phyloP scores from a whole-genome alignment of 2,329 filamentous ascomycete species.

The Salinomyces thailandicus region DNA sequence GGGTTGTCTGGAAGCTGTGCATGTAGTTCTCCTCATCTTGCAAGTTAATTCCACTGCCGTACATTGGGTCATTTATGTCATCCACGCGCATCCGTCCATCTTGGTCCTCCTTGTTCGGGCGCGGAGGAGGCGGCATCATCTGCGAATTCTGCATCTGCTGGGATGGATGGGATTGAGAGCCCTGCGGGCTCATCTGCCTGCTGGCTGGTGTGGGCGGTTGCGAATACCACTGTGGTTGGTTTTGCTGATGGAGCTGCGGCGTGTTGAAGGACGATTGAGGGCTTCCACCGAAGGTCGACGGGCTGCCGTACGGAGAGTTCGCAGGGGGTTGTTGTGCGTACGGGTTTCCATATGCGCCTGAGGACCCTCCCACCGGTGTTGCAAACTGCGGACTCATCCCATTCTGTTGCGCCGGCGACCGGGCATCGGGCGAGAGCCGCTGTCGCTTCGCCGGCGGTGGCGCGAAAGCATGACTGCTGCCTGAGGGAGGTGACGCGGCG shows the following conservation, averaged over 20 bases:
- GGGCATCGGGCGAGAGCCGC: conserved; percentile 57
- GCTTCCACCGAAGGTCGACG: conserved; percentile 14
- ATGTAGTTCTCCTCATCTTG: conserved; percentile 77
- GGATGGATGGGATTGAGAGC: conserved; percentile 1
- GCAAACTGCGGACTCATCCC: conserved; percentile 30
- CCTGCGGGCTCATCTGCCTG: conserved; percentile 7
- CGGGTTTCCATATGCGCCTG: conserved; percentile 25
- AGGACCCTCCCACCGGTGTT: conserved; percentile 13
- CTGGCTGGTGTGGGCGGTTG: conserved; percentile 9
- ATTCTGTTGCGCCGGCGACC: conserved; percentile 47
- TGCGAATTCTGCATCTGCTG: conserved; percentile 3
- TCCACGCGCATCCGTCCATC: conserved; percentile 53
- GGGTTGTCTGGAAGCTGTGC: conserved; percentile 35
- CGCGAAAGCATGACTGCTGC: conserved; percentile 29
- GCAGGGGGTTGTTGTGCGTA: conserved; percentile 28
- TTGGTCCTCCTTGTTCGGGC: conserved; percentile 43
- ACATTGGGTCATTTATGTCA: conserved; percentile 73
- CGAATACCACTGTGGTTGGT: conserved; percentile 13
- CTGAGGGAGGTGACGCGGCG: conserved; percentile 24
- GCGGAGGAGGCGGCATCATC: conserved; percentile 53
- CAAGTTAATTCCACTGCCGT: conserved; percentile 76
- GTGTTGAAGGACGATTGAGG: conserved; percentile 24
- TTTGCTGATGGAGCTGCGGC: conserved; percentile 20
- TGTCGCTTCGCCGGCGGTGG: conserved; percentile 65
- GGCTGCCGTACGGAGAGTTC: conserved; percentile 20